Evolutionary conservation across 2,329 filamentous ascomycete genomes (phyloP).

Genomic region (Ascochyta lentis): DNA sequence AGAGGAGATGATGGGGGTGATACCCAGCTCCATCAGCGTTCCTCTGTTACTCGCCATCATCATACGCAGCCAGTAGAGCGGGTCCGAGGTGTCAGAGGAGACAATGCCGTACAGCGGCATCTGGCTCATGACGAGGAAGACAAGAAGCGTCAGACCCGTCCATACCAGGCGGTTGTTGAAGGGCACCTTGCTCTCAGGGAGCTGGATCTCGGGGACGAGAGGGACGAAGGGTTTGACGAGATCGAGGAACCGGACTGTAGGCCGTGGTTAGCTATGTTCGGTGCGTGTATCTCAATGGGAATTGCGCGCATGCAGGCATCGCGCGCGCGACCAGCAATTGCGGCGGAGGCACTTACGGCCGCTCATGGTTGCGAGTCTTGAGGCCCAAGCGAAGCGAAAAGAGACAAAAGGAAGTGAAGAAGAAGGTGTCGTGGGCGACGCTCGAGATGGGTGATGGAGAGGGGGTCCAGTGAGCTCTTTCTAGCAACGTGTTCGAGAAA

Average conservation of each 20-base stretch:
- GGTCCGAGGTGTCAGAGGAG: constrained; percentile 93
- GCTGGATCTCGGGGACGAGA: constrained; percentile 91
- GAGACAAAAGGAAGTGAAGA: constrained; percentile 42
- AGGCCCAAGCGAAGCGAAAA: constrained; percentile 42
- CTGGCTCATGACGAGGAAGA: constrained; percentile 99
- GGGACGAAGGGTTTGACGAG: constrained; percentile 99
- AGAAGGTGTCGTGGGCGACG: constrained; percentile 32
- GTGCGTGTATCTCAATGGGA: constrained; percentile 8
- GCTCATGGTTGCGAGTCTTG: constrained; percentile 61
- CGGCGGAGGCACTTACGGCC: constrained; percentile 59
- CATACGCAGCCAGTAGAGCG: constrained; percentile 99
- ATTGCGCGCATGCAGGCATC: constrained; percentile 10
- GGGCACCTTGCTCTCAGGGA: constrained; percentile 93
- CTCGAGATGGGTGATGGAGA: constrained; percentile 39
- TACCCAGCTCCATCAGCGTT: constrained; percentile 92
- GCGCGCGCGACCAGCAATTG: constrained; percentile 19
- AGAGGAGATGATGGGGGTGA: constrained; percentile 98
- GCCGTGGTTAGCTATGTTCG: constrained; percentile 29
- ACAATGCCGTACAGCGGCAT: constrained; percentile 98
- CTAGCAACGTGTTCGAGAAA: constrained; percentile 40
- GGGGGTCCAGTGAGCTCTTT: constrained; percentile 39
- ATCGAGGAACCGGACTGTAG: constrained; percentile 94
- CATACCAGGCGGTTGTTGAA: constrained; percentile 82
- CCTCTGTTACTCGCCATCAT: constrained; percentile 99
- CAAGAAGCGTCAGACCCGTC: constrained; percentile 77